Evolutionary conservation across 2,329 filamentous ascomycete species (phyloP).

Genomic region (Colletotrichum somersetense): DNA sequence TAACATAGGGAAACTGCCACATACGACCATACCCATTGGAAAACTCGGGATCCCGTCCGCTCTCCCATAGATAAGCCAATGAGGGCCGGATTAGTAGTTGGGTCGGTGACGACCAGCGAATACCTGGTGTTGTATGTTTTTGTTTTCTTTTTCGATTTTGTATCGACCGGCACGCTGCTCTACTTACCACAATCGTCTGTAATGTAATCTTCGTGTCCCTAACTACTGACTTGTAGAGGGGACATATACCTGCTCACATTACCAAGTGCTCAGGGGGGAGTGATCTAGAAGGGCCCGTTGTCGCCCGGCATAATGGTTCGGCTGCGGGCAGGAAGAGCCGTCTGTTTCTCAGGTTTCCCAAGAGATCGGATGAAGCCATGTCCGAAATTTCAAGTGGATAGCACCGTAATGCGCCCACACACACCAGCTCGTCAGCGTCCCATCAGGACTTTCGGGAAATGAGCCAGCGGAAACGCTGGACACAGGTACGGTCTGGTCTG

Average conservation of each 20-base stretch:
- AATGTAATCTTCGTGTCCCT: neutral
- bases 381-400: conserved; percentile 18
- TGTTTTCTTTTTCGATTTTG: too few species aligned
- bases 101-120: too few species aligned
- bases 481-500: neutral
- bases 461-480: neutral
- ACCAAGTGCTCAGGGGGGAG: neutral
- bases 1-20: too few species aligned
- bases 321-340: neutral
- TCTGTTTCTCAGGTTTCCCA: neutral
- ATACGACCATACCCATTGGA: too few species aligned
- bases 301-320: neutral
- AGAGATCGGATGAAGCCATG: conserved; percentile 31
- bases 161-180: neutral
- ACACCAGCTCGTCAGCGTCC: neutral
- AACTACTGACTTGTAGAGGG: neutral
- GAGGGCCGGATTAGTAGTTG: too few species aligned
- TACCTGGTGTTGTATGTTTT: too few species aligned
- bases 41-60: too few species aligned
- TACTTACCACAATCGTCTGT: neutral
- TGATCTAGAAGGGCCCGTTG: neutral
- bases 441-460: neutral
- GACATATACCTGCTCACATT: too few species aligned
- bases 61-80: too few species aligned
- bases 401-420: conserved; percentile 15